Conservation (phyloP, 176 grass and related monocot genomes). For the Cenchrus purpureus region DNA sequence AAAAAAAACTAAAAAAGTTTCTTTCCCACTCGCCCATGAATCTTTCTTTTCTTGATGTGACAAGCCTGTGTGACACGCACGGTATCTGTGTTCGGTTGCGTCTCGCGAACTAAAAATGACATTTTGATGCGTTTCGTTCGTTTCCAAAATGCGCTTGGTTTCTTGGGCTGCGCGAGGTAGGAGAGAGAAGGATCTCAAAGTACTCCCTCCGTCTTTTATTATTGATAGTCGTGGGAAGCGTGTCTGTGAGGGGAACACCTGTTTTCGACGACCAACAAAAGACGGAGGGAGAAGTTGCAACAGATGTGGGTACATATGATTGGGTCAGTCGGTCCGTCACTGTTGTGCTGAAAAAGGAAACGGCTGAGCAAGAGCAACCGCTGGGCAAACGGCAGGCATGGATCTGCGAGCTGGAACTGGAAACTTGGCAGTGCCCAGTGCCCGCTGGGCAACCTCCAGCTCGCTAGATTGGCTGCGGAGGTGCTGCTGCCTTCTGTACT, state of each 20-base stretch:
- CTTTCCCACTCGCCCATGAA: background rate
- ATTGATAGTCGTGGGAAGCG: no score
- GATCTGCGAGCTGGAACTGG: slow-evolving; percentile 58
- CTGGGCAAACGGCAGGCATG: slow-evolving; percentile 43
- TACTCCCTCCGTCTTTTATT: no score
- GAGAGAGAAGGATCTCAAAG: slow-evolving; percentile 24
- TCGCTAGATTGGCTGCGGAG: slow-evolving; percentile 41
- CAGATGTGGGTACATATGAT: slow-evolving; percentile 44
- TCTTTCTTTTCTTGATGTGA: slow-evolving; percentile 53
- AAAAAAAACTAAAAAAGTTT: background rate
- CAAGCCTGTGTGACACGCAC: slow-evolving; percentile 21
- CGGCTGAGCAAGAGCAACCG: slow-evolving; percentile 34
- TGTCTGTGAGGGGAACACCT: no score
- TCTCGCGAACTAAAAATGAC: slow-evolving; percentile 31
- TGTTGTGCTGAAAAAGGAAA: slow-evolving; percentile 52
- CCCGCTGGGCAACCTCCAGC: background rate
- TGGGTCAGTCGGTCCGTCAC: slow-evolving; percentile 45
- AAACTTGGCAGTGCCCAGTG: slow-evolving; percentile 37
- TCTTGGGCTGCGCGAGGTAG: slow-evolving; percentile 25
- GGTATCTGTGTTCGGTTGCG: slow-evolving; percentile 3
- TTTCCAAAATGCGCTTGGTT: slow-evolving; percentile 38
- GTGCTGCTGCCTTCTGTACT: slow-evolving; percentile 29
- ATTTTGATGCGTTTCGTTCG: slow-evolving; percentile 3
- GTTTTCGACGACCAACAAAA: no score
- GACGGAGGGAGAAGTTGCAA: no score